These are phyloP conservation scores for Scortechinia acanthostroma DNA, from an alignment of 2,329 filamentous ascomycete species.

Conservation along the genomic window DNA sequence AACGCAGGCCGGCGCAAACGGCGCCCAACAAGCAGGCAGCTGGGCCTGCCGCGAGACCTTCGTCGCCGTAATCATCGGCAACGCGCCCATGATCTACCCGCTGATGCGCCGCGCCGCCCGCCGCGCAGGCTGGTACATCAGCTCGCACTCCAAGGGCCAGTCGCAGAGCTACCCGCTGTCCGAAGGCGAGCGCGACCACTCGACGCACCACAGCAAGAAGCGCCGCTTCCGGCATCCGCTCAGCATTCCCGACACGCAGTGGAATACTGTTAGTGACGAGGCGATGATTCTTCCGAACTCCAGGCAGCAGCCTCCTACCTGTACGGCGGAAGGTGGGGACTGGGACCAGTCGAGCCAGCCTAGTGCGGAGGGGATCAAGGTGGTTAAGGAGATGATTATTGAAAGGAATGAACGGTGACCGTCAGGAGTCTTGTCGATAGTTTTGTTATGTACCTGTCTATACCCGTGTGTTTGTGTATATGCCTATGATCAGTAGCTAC, in stretches of 20 bases:
- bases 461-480: no score
- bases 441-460: no score
- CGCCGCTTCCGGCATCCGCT: background rate
- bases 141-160: background rate
- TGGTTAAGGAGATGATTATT: background rate
- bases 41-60: conserved; percentile 29
- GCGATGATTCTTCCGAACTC: background rate
- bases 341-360: background rate
- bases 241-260: background rate
- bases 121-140: background rate
- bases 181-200: background rate
- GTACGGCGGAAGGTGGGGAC: background rate
- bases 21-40: conserved; percentile 9
- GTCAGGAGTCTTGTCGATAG: no score
- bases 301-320: background rate
- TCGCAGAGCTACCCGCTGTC: background rate
- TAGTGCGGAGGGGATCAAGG: background rate
- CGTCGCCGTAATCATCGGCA: conserved; percentile 25
- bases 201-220: background rate
- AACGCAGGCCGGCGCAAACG: conserved; percentile 9
- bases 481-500: no score
- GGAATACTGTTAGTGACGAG: background rate
- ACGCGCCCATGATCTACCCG: conserved; percentile 6
- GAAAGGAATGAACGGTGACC: no score
- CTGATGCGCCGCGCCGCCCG: background rate